Conservation (phyloP, 2,329 filamentous ascomycete species). For the Berkeleyomyces basicola region DNA sequence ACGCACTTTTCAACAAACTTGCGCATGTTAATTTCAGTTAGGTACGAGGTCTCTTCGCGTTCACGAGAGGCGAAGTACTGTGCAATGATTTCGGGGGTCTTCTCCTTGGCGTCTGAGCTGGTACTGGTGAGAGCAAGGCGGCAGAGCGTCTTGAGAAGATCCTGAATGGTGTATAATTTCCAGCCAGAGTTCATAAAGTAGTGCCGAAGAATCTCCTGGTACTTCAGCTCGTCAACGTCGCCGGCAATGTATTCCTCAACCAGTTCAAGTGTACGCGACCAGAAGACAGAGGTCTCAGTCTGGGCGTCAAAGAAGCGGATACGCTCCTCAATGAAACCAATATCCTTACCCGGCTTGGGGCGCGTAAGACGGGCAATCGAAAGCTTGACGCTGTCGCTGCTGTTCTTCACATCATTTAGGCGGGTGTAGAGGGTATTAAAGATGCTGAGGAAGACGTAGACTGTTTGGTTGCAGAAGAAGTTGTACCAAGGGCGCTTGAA, state of each 20-base stretch:
- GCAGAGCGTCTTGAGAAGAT: constrained; percentile 66
- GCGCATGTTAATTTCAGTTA: constrained; percentile 75
- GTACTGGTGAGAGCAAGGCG: constrained; percentile 72
- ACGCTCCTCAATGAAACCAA: constrained; percentile 67
- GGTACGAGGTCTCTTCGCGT: constrained; percentile 72
- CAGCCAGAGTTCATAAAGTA: constrained; percentile 86
- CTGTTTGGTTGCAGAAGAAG: constrained; percentile 77
- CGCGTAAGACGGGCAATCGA: constrained; percentile 58
- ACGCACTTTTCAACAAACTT: constrained; percentile 86
- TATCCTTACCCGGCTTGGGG: constrained; percentile 64
- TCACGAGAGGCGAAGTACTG: constrained; percentile 71
- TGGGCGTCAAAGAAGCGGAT: constrained; percentile 57
- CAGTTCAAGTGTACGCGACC: constrained; percentile 68
- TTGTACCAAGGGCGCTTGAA: constrained; percentile 72
- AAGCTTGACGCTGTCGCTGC: constrained; percentile 53
- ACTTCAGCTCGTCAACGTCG: constrained; percentile 64
- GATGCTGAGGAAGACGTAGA: constrained; percentile 89
- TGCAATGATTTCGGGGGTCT: constrained; percentile 77
- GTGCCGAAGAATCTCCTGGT: constrained; percentile 79
- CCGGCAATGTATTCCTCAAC: constrained; percentile 74
- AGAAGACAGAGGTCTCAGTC: constrained; percentile 48
- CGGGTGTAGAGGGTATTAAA: constrained; percentile 84
- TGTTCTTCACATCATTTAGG: constrained; percentile 66
- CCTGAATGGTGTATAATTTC: constrained; percentile 85
- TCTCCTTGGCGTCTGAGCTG: constrained; percentile 76